Base-by-base conservation (phyloP, 2,329 filamentous ascomycete genomes). In the Leptodontidium sp. region DNA sequence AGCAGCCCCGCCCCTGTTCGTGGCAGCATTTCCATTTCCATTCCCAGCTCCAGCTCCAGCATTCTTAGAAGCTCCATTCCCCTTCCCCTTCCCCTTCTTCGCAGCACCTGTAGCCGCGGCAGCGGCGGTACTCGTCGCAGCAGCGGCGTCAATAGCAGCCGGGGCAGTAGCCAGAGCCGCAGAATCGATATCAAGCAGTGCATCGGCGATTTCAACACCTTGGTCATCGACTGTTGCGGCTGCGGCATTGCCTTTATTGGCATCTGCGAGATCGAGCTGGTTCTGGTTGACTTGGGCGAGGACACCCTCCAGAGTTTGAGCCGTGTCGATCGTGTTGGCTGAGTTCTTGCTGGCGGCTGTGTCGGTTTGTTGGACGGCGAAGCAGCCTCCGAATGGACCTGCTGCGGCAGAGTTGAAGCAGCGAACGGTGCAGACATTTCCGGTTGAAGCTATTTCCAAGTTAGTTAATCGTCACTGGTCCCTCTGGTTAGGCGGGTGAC, bases 351-450 rank as follows among this genome's bases (percentile, higher is more conserved):
- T 57, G 15, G 57, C 70, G 0, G 77, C 72, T 12, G 74, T 75
- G 71, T 88, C 86, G 29, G 79, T 79, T 74, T 90, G 87, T 77
- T 88, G 84, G 21, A 88, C 82, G 2, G 86, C 79, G 75, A 89
- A 85, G 78, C 87, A 89, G 61, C 87, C 84, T 52, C 85, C 85
- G 66, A 89, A 89, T 12, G 86, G 85, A 3, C 86, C 86, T 11
- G 85, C 85, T 2, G 84, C 77, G 7, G 86, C 85, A 67, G 84
- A 85, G 80, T 89, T 89, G 21, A 85, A 82, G 81, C 87, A 89
- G 47, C 87, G 83, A 24, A 89, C 81, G 0, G 86, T 88, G 81
- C 86, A 88, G 47, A 88, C 75, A 65, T 87, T 84, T 50, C 88
- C 88, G 0, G 86, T 87, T 0, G 87, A 87, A 8, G 80, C 84